Percentiles rank a stretch among this genome's conserved stretches.
These are phyloP conservation scores for Gillenia trifoliata DNA, from an alignment of 306 rosid species.

Conservation along the genomic window DNA sequence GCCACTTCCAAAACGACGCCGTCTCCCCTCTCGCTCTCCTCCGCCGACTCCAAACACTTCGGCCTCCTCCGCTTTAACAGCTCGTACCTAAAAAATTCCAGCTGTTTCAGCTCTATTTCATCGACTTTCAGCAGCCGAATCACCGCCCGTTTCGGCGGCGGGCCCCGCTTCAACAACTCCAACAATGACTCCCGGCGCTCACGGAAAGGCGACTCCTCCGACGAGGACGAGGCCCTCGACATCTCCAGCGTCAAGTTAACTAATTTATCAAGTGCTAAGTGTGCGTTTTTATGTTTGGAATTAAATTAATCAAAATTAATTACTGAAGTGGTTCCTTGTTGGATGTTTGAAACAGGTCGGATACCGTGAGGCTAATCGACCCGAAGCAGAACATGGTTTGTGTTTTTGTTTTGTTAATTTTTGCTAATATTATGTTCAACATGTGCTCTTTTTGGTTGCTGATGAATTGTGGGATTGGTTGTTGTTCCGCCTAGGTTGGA, in stretches of 20 bases:
- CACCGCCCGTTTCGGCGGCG: conserved; percentile 52
- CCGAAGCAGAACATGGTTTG: conserved; percentile 79
- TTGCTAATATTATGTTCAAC: neutral
- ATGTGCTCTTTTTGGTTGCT: neutral
- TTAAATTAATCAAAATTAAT: neutral
- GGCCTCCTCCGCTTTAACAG: conserved; percentile 27
- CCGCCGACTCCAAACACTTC: conserved; percentile 47
- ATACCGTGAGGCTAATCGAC: conserved; percentile 81
- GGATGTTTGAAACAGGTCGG: conserved; percentile 60
- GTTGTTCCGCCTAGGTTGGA: conserved; percentile 57
- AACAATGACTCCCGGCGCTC: conserved; percentile 31
- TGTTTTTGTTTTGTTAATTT: neutral
- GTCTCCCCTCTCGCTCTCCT: conserved; percentile 23
- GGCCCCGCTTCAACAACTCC: conserved; percentile 32
- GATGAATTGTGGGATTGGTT: neutral
- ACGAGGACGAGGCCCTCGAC: conserved; percentile 64
- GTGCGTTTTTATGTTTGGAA: neutral
- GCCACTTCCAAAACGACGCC: conserved; percentile 21
- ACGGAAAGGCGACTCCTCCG: conserved; percentile 24
- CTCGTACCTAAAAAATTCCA: conserved; percentile 24
- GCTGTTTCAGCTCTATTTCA: conserved; percentile 23
- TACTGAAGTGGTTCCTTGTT: conserved; percentile 11
- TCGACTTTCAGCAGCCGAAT: conserved; percentile 20
- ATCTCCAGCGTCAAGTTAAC: conserved; percentile 53
- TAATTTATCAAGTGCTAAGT: neutral